Base-by-base conservation (phyloP, 108 stramenopile genomes). In the Skeletonema potamos region DNA sequence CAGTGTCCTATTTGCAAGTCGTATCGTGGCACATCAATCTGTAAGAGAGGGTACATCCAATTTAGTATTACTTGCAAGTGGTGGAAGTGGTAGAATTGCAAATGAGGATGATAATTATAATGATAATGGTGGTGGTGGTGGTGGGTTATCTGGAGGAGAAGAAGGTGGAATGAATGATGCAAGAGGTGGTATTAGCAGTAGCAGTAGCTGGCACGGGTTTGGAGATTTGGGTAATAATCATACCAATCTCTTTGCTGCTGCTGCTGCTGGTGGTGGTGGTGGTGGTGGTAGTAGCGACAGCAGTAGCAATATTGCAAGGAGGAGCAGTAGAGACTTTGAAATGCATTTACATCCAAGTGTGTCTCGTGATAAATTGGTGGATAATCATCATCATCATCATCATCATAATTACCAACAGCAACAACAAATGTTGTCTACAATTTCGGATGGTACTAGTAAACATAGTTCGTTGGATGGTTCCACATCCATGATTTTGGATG, bases 261-360 rank as follows among this genome's bases (percentile, higher is more conserved):
- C n/a, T n/a, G n/a, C n/a, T n/a, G n/a, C n/a, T n/a, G n/a, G 34
- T 34, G 6, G 6, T 6, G 34, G 34, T 7, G 6, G 34, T 34
- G 20, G 15, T n/a, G 15, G 46, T 20, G 20, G 46, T 48, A 48
- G 46, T 48, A 22, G 46, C 4, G 15, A 18, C 6, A 22, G 20
- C 15, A 48, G 1, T 22, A 6, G 20, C 7, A 22, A 1, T 48
- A 48, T 48, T 48, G 46, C 20, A 20, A 48, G 7, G 5, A 22
- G 20, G 46, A 48, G 20, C 8, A 51, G 48, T 51, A 58, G 56
- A 24, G 76, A 77, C 36, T 64, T 78, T 22, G 69, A 66, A 3
- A 24, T 48, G 59, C 77, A 78, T 65, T 64, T 78, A 37, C 77
- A 78, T 78, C 77, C 77, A 13, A 78, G 70, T 66, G 56, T 78